These are phyloP conservation scores for Phlegmacium glaucopus DNA, from an alignment of 768 basidiomycete genomes.

Conservation along the genomic window DNA sequence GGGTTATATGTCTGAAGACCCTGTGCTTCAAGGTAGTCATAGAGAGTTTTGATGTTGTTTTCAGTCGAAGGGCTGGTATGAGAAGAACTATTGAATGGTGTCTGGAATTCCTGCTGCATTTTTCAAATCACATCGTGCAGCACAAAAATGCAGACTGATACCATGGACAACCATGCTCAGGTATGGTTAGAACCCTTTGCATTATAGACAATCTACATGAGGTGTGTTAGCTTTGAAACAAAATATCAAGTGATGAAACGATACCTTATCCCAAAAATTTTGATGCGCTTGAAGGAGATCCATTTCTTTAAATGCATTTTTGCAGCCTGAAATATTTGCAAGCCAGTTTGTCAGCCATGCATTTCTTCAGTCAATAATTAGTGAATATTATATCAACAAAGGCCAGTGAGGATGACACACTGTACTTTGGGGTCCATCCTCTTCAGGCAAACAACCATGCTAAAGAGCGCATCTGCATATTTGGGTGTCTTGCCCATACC, in stretches of 20 bases:
- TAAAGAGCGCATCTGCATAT: constrained; percentile 16
- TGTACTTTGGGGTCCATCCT: constrained; percentile 8
- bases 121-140: constrained; percentile 13
- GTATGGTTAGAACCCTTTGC: constrained; percentile 13
- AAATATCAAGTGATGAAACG: too few species aligned
- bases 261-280: constrained; percentile 23
- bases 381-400: too few species aligned
- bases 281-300: constrained; percentile 20
- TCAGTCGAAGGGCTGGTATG: constrained; percentile 11
- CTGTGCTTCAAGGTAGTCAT: constrained; percentile 4
- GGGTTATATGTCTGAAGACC: constrained; percentile 5
- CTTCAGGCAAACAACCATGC: constrained; percentile 5
- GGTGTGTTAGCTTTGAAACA: too few species aligned
- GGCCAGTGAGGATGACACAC: too few species aligned
- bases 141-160: constrained; percentile 14
- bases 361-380: background rate
- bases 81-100: constrained; percentile 11
- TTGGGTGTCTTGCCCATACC: constrained; percentile 14
- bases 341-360: background rate
- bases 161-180: constrained; percentile 15
- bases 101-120: constrained; percentile 8
- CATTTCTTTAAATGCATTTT: constrained; percentile 19
- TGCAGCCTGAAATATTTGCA: background rate
- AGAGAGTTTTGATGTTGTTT: constrained; percentile 2
- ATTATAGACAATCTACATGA: constrained; percentile 15